Percentiles rank a stretch among this genome's conserved stretches.
Conservation (phyloP, 2,329 filamentous ascomycete genomes). For the Colletotrichum sp. region DNA sequence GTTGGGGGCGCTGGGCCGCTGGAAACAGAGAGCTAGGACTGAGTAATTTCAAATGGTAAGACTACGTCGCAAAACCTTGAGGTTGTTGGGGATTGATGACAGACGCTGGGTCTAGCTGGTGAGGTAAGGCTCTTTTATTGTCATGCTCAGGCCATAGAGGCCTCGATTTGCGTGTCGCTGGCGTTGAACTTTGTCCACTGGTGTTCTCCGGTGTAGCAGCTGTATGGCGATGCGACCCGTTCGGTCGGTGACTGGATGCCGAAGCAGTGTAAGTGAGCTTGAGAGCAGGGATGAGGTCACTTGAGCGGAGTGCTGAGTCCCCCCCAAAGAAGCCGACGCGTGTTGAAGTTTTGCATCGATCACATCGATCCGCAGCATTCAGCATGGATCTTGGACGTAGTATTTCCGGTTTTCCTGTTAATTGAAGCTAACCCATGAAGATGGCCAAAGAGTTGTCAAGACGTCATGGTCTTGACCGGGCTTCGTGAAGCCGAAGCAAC, state of each 20-base stretch:
- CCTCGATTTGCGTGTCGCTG: accelerated
- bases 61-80: accelerated
- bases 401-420: too few species aligned
- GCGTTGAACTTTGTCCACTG: neutral
- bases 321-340: neutral
- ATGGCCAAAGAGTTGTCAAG: neutral
- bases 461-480: neutral
- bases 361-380: neutral
- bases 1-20: neutral
- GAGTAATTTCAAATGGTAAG: neutral
- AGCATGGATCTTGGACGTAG: neutral
- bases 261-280: neutral
- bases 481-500: neutral
- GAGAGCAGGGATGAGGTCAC: neutral
- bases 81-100: neutral
- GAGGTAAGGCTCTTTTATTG: neutral
- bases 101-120: too few species aligned
- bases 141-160: neutral
- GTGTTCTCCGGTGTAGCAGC: neutral
- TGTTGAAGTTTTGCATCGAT: neutral
- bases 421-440: accelerated
- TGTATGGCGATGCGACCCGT: neutral
- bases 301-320: neutral
- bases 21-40: neutral
- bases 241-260: neutral